phyloP scores from a whole-genome alignment of 2,329 filamentous ascomycete genomes.

The Diaporthe nobilis region DNA sequence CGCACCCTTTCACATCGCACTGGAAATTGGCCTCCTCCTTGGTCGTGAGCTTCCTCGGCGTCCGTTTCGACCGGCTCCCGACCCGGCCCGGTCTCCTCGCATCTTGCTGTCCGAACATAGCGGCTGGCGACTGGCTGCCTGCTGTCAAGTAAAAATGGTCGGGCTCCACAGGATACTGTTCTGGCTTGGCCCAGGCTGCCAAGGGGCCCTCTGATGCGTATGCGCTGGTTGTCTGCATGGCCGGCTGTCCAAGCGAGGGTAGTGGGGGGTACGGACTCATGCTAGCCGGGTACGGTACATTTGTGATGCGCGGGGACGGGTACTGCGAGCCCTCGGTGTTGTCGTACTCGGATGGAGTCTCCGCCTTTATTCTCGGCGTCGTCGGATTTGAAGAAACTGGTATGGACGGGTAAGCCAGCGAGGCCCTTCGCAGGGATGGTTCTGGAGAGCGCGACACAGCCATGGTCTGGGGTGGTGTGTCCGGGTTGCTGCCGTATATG shows the following conservation, averaged over 20 bases:
- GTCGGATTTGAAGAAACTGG: slow-evolving; percentile 44
- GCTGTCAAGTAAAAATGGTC: slow-evolving; percentile 46
- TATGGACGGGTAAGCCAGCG: slow-evolving; percentile 50
- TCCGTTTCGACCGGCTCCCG: slow-evolving; percentile 51
- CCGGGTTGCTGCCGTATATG: slow-evolving; percentile 55
- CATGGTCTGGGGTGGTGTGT: slow-evolving; percentile 44
- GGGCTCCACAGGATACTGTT: slow-evolving; percentile 53
- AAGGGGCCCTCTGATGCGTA: slow-evolving; percentile 56
- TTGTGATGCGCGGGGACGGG: slow-evolving; percentile 56
- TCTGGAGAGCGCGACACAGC: slow-evolving; percentile 50
- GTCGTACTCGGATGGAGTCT: slow-evolving; percentile 53
- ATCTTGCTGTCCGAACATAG: slow-evolving; percentile 45
- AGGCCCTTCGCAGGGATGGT: slow-evolving; percentile 48
- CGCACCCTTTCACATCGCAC: slow-evolving; percentile 79
- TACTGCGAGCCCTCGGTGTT: slow-evolving; percentile 57
- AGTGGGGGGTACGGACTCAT: slow-evolving; percentile 45
- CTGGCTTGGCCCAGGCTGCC: slow-evolving; percentile 56
- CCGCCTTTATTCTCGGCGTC: slow-evolving; percentile 57
- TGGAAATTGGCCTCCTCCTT: slow-evolving; percentile 79
- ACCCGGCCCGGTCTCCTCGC: slow-evolving; percentile 46
- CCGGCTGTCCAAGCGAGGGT: slow-evolving; percentile 24
- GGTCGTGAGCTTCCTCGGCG: slow-evolving; percentile 69
- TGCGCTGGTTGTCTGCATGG: slow-evolving; percentile 49
- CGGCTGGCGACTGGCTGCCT: slow-evolving; percentile 43
- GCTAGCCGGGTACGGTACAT: slow-evolving; percentile 51